Evolutionary conservation across 2,329 filamentous ascomycete species (phyloP), one percentile per base, ranked within the genome.

Genomic region (Arthrobotrys conoides): DNA sequence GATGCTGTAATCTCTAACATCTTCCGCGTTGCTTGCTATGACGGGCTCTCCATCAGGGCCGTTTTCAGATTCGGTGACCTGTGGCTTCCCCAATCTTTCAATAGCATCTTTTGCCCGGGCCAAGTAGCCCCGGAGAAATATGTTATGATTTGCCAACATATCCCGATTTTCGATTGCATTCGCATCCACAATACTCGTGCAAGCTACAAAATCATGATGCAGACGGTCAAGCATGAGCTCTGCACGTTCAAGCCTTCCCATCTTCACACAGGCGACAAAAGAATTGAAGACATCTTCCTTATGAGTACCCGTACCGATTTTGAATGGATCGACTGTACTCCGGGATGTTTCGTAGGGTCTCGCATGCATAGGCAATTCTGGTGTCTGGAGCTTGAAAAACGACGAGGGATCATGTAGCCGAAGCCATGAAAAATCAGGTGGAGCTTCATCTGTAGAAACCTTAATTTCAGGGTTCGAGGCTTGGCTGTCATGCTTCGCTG

Each of bases 381-480:
- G 75, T 12, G 75, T 78, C 53, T 64, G 63, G 5, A 78, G 64
- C 51, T 68, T 71, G 33, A 78, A 65, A 33, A 68, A 78, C 4
- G 75, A 53, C 14, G 68, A 65, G 5, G 75, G 75, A 48, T 78
- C 75, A 38, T 78, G 75, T 4, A 78, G 57, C 24, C 57, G 61
- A 38, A 78, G 63, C 75, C 75, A 78, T 18, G 75, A 72, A 63
- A 78, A 78, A 53, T 78, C 75, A 8, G 75, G 49, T n/a, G 68
- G 68, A 8, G 68, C 16, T 49, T 71, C 33, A 30, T 68, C 57
- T 5, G 53, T 24, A 30, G 59, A 38, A 55, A 10, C 27, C 5
- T 27, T 48, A 2, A 36, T 27, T 20, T 63, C 61, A 14, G n/a
- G 18, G 12, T 18, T 55, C 24, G 24, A 33, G 3, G 33, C 49